These are phyloP conservation scores for Craspedostauros australis DNA, from an alignment of 108 stramenopile species.

Conservation along the genomic window DNA sequence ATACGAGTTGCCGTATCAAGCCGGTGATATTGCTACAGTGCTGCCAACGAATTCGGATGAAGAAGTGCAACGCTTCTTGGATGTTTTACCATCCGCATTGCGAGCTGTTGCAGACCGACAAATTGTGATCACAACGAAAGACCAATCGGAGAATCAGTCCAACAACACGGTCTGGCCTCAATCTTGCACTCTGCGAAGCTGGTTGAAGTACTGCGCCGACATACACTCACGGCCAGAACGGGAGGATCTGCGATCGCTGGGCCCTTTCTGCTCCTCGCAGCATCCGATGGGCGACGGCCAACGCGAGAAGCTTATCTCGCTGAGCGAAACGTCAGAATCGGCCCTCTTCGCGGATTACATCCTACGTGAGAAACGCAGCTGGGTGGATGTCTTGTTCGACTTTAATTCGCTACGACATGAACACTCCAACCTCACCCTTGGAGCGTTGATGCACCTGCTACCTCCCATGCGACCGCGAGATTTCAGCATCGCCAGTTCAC, in stretches of 20 bases:
- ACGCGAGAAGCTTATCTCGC: constrained; percentile 47
- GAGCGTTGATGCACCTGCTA: constrained; percentile 46
- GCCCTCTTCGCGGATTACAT: constrained; percentile 78
- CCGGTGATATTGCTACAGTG: constrained; percentile 72
- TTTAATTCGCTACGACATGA: constrained; percentile 61
- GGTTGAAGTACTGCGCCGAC: constrained; percentile 73
- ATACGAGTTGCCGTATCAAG: constrained; percentile 55
- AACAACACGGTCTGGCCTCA: constrained; percentile 49
- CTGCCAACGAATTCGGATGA: constrained; percentile 54
- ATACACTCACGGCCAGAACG: constrained; percentile 71
- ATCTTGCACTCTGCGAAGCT: constrained; percentile 59
- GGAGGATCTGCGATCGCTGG: constrained; percentile 71
- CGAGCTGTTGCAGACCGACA: constrained; percentile 38
- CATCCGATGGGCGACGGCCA: constrained; percentile 47
- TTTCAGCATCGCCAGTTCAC: constrained; percentile 78
- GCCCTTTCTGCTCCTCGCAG: constrained; percentile 41
- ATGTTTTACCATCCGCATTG: constrained; percentile 50
- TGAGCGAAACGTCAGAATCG: constrained; percentile 63
- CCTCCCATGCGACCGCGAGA: constrained; percentile 69
- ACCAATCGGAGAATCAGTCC: background rate
- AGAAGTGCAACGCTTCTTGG: constrained; percentile 53
- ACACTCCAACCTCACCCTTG: constrained; percentile 37
- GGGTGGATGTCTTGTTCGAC: constrained; percentile 77
- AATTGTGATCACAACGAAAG: constrained; percentile 25
- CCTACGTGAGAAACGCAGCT: constrained; percentile 75